Base-by-base conservation (phyloP, 2,329 filamentous ascomycete genomes). In the Shiraia sp. region DNA sequence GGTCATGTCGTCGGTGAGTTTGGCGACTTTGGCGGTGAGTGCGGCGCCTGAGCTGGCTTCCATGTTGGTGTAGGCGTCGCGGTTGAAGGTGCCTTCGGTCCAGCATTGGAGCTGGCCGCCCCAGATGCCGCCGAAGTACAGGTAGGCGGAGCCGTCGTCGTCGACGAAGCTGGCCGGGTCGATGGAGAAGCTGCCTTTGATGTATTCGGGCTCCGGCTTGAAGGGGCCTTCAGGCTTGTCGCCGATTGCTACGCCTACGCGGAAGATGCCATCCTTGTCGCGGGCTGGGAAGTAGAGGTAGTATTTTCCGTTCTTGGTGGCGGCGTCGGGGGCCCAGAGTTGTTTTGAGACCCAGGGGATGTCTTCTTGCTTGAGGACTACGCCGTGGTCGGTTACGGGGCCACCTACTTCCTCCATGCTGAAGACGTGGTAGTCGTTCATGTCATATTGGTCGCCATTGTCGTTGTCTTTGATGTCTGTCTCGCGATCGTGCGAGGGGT, bases 361-460 rank as follows among this genome's bases (percentile, higher is more conserved):
- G 58, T 88, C 82, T 35, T 80, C 75, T 31, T 79, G 73, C 39
- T 75, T 76, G 28, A 92, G 79, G 10, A 79, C 86, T 34, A 87
- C 75, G 57, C 87, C 87, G 71, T 90, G 87, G 72, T 90, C 87
- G 14, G 77, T 83, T 2, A 90, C 85, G 13, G 75, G 73, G 0
- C 75, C 74, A 46, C 76, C 77, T 16, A 81, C 72, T 1, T 77
- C 73, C 40, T 81, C 77, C 43, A 80, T 72, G 52, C 80, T 84
- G 69, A 90, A 84, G 65, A 91, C 87, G 69, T 90, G 87, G 76
- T 91, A 91, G 74, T 91, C 87, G 41, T 73, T 78, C 87, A 90
- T 91, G 73, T 89, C 87, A 67, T 90, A 90, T 66, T 90, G 87
- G 72, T 90, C 87, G 63, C 87, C 87, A 77, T 90, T 89, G 76